Conservation (phyloP, 108 stramenopile species). For the Pseudonitzschia delicatissima region DNA sequence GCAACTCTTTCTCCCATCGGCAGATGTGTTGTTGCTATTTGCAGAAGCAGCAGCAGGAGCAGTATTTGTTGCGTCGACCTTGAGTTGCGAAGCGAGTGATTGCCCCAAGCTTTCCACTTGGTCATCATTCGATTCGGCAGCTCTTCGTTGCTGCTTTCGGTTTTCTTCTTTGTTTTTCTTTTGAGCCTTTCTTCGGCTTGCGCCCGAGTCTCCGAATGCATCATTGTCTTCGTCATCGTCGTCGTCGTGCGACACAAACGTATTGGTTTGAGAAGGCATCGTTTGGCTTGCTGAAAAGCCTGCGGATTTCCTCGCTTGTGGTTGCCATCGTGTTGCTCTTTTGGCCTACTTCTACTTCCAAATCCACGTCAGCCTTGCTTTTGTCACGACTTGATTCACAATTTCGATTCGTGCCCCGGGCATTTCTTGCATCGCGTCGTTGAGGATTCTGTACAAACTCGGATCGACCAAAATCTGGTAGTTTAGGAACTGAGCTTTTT, state of each 20-base stretch:
- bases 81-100: too few relatives aligned
- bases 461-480: slow-evolving; percentile 66
- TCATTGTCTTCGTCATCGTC: slow-evolving; percentile 42
- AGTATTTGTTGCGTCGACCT: too few relatives aligned
- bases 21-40: neutral
- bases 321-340: slow-evolving; percentile 21
- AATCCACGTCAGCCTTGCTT: slow-evolving; percentile 61
- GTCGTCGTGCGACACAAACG: neutral
- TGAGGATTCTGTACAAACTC: slow-evolving; percentile 70
- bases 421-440: slow-evolving; percentile 45
- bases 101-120: too few relatives aligned
- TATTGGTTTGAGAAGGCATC: neutral
- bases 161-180: slow-evolving; percentile 83
- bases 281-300: neutral
- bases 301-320: neutral
- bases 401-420: slow-evolving; percentile 65
- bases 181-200: slow-evolving; percentile 27
- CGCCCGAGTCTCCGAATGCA: slow-evolving; percentile 28
- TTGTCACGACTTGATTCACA: slow-evolving; percentile 64
- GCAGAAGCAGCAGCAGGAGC: neutral
- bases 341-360: slow-evolving; percentile 45
- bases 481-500: neutral
- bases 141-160: slow-evolving; percentile 72
- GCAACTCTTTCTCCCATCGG: slow-evolving; percentile 58
- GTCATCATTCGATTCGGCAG: slow-evolving; percentile 37